A percentile compares a stretch with the other conserved stretches of the same genome.
These are phyloP conservation scores for Davidsoniella neocaledoniae DNA, from an alignment of 2,329 filamentous ascomycete species.

Conservation along the genomic window DNA sequence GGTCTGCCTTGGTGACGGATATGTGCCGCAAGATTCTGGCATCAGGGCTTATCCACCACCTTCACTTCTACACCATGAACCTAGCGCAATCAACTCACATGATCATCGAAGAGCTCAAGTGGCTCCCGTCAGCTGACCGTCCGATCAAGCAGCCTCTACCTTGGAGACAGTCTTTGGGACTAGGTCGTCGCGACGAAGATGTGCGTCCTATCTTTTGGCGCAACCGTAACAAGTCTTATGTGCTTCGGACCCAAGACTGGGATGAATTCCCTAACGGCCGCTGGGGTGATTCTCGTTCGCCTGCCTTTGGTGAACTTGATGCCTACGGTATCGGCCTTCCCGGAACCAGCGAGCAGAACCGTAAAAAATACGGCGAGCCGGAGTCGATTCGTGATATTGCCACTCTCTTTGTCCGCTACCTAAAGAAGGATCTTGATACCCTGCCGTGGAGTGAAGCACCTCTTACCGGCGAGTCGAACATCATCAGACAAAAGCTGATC, in stretches of 20 bases:
- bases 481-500: conserved; percentile 61
- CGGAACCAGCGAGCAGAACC: conserved; percentile 89
- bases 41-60: conserved; percentile 57
- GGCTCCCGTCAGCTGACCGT: conserved; percentile 60
- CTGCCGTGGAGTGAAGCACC: conserved; percentile 89
- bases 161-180: conserved; percentile 85
- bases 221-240: conserved; percentile 89
- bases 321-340: conserved; percentile 87
- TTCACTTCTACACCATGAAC: conserved; percentile 99
- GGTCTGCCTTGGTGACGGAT: conserved; percentile 71
- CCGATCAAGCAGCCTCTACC: conserved; percentile 81
- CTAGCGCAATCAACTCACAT: conserved; percentile 84
- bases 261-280: conserved; percentile 97
- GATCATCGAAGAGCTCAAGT: conserved; percentile 76
- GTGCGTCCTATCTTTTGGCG: conserved; percentile 98
- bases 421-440: conserved; percentile 62
- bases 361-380: conserved; percentile 85
- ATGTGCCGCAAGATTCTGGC: conserved; percentile 78
- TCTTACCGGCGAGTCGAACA: conserved; percentile 66
- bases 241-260: conserved; percentile 93
- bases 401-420: conserved; percentile 68
- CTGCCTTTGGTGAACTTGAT: conserved; percentile 89
- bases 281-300: conserved; percentile 94
- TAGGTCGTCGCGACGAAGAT: conserved; percentile 80
- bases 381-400: conserved; percentile 64